Percentiles rank a stretch among this genome's conserved stretches.
Conservation (phyloP, 768 basidiomycete species). For the Xerocomus brunneocitrinus region DNA sequence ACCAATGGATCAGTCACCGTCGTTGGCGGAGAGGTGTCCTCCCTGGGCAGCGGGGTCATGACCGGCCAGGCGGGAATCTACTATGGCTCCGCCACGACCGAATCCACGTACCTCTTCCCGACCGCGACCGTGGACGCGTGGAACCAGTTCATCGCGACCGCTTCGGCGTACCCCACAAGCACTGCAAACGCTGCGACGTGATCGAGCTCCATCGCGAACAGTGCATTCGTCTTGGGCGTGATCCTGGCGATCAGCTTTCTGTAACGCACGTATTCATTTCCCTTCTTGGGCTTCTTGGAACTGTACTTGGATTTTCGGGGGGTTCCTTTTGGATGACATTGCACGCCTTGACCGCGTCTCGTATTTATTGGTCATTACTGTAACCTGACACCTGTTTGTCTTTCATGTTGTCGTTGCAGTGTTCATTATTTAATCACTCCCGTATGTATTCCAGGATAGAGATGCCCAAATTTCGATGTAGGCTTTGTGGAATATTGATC, state of each 20-base stretch:
- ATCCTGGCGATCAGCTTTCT: background rate
- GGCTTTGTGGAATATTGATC: background rate
- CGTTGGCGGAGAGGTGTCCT: constrained; percentile 48
- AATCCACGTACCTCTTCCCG: constrained; percentile 53
- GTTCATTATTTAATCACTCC: background rate
- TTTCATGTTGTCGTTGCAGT: background rate
- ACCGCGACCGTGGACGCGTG: constrained; percentile 53
- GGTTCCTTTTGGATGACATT: background rate
- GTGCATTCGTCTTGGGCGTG: background rate
- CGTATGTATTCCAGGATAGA: background rate
- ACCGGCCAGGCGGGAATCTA: constrained; percentile 54
- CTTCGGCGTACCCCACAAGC: constrained; percentile 13
- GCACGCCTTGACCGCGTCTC: background rate
- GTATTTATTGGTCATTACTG: no score
- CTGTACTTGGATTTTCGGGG: background rate
- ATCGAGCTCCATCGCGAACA: background rate
- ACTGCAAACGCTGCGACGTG: background rate
- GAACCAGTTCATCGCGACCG: constrained; percentile 45
- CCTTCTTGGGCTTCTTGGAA: background rate
- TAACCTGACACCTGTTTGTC: background rate
- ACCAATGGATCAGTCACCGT: constrained; percentile 27
- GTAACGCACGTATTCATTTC: background rate
- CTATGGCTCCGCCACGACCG: constrained; percentile 46
- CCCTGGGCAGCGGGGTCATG: constrained; percentile 44
- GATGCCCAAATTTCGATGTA: background rate